A percentile compares a stretch with the other conserved stretches of the same genome.
phyloP scores from a whole-genome alignment of 163 green algal species.

The Picocystis sp. region DNA sequence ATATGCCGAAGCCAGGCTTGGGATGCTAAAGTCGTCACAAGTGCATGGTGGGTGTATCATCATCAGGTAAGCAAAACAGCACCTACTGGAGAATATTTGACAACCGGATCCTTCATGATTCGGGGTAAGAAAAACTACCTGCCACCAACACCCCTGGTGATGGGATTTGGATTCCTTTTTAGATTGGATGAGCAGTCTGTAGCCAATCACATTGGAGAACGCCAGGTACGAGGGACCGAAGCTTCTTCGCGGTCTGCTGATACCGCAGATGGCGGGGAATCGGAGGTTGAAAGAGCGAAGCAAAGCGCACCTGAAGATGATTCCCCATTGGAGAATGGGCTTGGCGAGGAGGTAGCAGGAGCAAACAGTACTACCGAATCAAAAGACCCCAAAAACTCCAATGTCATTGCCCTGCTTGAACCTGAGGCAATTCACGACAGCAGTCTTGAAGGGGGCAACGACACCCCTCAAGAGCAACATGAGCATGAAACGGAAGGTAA shows the following conservation, averaged over 20 bases:
- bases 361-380: not conserved
- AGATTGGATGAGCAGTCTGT: constrained; percentile 63
- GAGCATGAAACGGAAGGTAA: no score
- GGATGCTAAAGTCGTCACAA: constrained; percentile 78
- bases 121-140: constrained; percentile 89
- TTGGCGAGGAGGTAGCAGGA: not conserved
- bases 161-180: constrained; percentile 87
- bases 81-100: constrained; percentile 77
- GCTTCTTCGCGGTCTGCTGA: not conserved
- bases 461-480: no score
- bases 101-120: constrained; percentile 82
- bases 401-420: no score
- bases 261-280: not conserved
- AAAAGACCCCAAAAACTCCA: not conserved
- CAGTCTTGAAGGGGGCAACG: no score
- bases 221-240: constrained; percentile 23
- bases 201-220: constrained; percentile 57
- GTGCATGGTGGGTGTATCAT: constrained; percentile 77
- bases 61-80: constrained; percentile 79
- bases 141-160: constrained; percentile 58
- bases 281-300: not conserved
- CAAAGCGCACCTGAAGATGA: constrained; percentile 8
- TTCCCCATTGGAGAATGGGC: constrained; percentile 2
- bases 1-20: constrained; percentile 74
- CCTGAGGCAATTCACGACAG: no score